Evolutionary conservation across 208 protist genomes (phyloP), one percentile per base, ranked within the genome.

Genomic region (Lotmaria passim): DNA sequence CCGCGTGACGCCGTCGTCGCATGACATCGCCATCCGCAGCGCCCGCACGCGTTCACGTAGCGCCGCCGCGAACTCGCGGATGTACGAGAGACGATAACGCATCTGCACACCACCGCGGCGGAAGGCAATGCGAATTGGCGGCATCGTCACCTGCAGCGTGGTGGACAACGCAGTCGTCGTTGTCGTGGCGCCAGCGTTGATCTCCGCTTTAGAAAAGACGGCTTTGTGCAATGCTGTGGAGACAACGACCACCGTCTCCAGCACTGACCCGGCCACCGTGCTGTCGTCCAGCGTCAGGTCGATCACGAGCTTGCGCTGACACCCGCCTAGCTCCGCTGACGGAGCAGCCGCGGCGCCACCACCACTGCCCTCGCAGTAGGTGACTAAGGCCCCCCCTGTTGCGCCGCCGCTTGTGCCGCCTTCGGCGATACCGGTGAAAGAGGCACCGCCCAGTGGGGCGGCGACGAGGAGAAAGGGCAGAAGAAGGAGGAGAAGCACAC

Each of bases 21-120:
- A 74, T 21, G 73, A 26, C 73, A 41, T 64, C n/a, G 68, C 82
- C 69, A 28, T 59, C 12, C 14, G 43, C 52, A 61, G 73, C 19
- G 19, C 56, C 19, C 47, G 34, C 46, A 75, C 67, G 56, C 26
- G 41, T 26, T 85, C 79, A 26, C 79, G 82, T 34, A 82, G 69
- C 33, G 86, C 72, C 1, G 75, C 77, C 39, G 76, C 82, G 26
- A 87, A 91, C n/a, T 81, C 68, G 30, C 75, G 75, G 48, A 75
- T 48, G 62, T 89, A 89, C 24, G 60, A 73, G 39, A 91, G 60
- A 7, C 63, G 65, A 67, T 91, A 89, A n/a, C 65, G 69, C 63
- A 79, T 58, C 44, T 78, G 73, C 38, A 82, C 73, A 10, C 50
- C 60, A 28, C 74, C 69, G 21, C 75, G 79, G 21, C 23, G 56